Base-by-base conservation (phyloP, 768 basidiomycete species). In the Leccinellum rugosiceps region DNA sequence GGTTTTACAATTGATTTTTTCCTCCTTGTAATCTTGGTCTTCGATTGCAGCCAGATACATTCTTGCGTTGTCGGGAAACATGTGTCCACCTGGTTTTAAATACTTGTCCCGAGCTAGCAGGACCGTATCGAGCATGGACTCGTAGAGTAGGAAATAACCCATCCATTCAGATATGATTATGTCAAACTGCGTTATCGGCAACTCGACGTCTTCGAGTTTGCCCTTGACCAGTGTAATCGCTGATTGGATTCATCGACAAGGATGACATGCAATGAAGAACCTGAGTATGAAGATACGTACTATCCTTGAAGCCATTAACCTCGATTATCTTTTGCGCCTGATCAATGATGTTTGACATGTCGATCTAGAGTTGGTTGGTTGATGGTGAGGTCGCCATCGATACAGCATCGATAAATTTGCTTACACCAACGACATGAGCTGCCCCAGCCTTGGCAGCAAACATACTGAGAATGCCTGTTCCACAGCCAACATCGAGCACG, bases 131-230 rank as follows among this genome's bases (percentile, higher is more conserved):
- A 98, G 86, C 97, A 99, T 98, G 68, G 94, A 95, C 74, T 98
- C 97, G 78, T 98, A 98, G 32, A 99, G 84, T 50, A 98, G 80
- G 83, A 98, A 98, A 77, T 99, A 99, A 44, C 97, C 97, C 97
- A 99, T 99, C 97, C 96, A 99, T 74, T 99, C 97, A 59, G 94
- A 97, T 70, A 99, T 92, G 77, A 99, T 97, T 76, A 99, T 98
- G 73, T 99, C 97, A 71, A 94, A 98, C 73, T 95, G 78, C 60
- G 90, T 77, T 68, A 96, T 84, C 14, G 96, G 96, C 44, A 98
- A 82, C 58, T 86, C 85, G 50, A 86, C 78, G 47, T 99, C 96
- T 72, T 99, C 96, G 58, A 99, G 88, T 76, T 99, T 99, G 57
- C 96, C 95, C 76, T 98, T 98, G 64, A 98, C 87, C 56, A 98